A percentile compares a stretch with the other conserved stretches of the same genome.
phyloP scores from a whole-genome alignment of 78 protist genomes.

The Creolimax fragrantissima region DNA sequence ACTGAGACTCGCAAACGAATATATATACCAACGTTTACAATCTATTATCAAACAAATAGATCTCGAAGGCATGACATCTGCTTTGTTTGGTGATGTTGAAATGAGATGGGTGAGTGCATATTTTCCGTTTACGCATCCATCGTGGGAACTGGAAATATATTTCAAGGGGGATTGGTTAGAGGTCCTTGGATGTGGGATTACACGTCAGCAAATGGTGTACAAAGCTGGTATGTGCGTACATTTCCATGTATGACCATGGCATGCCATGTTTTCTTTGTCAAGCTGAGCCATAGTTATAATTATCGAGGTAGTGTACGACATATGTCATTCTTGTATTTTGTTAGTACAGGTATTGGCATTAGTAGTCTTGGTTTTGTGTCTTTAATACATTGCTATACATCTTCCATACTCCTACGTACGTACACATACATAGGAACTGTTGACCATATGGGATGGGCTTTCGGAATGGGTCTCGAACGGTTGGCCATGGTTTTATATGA shows the following conservation, averaged over 20 bases:
- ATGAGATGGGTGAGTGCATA: slow-evolving; percentile 70
- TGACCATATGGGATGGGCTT: slow-evolving; percentile 74
- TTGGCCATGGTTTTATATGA: slow-evolving; percentile 81
- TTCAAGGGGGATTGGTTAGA: slow-evolving; percentile 76
- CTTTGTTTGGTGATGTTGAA: slow-evolving; percentile 24
- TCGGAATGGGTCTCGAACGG: slow-evolving; percentile 88
- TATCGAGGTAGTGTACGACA: too few species aligned
- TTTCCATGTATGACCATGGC: too few species aligned
- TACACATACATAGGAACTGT: not conserved
- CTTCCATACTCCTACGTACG: too few species aligned
- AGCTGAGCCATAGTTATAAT: too few species aligned
- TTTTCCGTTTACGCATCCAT: slow-evolving; percentile 84
- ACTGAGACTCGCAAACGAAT: too few species aligned
- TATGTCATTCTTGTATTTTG: too few species aligned
- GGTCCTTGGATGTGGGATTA: slow-evolving; percentile 73
- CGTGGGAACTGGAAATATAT: slow-evolving; percentile 71
- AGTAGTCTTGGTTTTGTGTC: too few species aligned
- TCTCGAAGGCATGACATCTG: not conserved
- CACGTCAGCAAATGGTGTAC: slow-evolving; percentile 48
- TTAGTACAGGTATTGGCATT: too few species aligned
- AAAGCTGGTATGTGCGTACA: not conserved
- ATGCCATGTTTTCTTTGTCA: too few species aligned
- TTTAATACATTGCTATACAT: too few species aligned
- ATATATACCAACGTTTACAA: too few species aligned
- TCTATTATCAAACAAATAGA: too few species aligned